Evolutionary conservation across 805 yeast species (phyloP), one percentile per base, ranked within the genome.

Genomic region (Jamesozyma lodderae): DNA sequence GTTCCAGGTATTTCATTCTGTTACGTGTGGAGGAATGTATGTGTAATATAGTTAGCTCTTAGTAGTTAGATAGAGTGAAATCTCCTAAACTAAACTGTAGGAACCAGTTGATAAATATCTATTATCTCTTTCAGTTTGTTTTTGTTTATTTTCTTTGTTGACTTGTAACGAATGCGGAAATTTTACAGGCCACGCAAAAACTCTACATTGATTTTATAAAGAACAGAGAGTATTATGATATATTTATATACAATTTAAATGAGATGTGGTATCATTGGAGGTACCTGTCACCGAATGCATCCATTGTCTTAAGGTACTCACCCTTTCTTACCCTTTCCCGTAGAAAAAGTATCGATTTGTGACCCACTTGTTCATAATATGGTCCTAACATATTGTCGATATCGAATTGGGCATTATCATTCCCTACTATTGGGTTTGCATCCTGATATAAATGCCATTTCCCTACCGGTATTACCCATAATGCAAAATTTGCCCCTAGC

Each of bases 401-500:
- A 22, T 29, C 18, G 22, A 4, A 29, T 29, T 29, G 8, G n/a
- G 16, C 6, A 10, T 14, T 17, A 4, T 17, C 21, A n/a, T n/a
- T n/a, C n/a, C n/a, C n/a, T n/a, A n/a, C n/a, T 10, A 16, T 4
- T 15, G 4, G 22, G 8, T 29, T 14, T 5, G 6, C 32, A 17
- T 10, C 13, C 5, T 13, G 13, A 3, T 44, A 46, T 8, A 43
- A 39, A 2, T 36, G 41, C 4, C 31, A 29, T 3, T 36, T 17
- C 10, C 32, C 30, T 16, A 35, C 22, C 3, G 66, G 66, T 3
- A 60, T 14, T 3, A 62, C 14, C 67, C 66, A 63, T 17, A 36
- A 33, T 4, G 53, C 10, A 5, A 52, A 38, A 31, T 54, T 49
- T 0, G 43, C 1, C 1, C 66, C 67, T 51, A 63, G 40, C 4